Conservation (phyloP, 495 filamentous ascomycete species). For the Schizothecium vesticola region DNA sequence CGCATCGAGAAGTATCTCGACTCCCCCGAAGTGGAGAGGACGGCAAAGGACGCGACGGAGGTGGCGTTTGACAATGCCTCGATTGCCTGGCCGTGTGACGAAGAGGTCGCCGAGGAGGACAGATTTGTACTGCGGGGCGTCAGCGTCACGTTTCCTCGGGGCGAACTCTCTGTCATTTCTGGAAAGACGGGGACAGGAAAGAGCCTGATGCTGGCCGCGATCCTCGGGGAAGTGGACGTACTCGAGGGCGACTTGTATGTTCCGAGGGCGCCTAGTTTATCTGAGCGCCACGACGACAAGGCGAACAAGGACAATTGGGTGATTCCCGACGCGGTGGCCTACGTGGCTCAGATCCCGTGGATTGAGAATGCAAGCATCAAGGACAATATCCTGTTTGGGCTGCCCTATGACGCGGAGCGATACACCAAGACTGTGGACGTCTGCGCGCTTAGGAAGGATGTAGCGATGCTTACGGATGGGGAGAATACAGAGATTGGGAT, state of each 20-base stretch:
- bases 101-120: slow-evolving; percentile 46
- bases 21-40: slow-evolving; percentile 57
- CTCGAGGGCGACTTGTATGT: slow-evolving; percentile 47
- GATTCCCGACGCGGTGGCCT: slow-evolving; percentile 62
- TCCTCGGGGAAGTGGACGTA: slow-evolving; percentile 60
- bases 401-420: slow-evolving; percentile 58
- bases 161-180: slow-evolving; percentile 65
- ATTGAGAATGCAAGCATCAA: slow-evolving; percentile 77
- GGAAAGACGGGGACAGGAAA: slow-evolving; percentile 66
- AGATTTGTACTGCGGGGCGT: slow-evolving; percentile 59
- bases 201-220: slow-evolving; percentile 58
- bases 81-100: slow-evolving; percentile 69
- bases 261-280: slow-evolving; percentile 39
- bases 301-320: slow-evolving; percentile 67
- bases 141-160: slow-evolving; percentile 58
- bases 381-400: slow-evolving; percentile 69
- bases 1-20: slow-evolving; percentile 69
- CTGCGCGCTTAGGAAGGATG: slow-evolving; percentile 68
- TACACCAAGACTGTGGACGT: slow-evolving; percentile 61
- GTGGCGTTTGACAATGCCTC: slow-evolving; percentile 65
- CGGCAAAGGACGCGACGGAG: slow-evolving; percentile 49
- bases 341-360: slow-evolving; percentile 79
- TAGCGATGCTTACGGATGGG: slow-evolving; percentile 67
- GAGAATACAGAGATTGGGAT: slow-evolving; percentile 75
- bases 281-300: slow-evolving; percentile 48